Conservation (phyloP, 202 grass and related monocot genomes). For the Schoenoplectus triqueter region DNA sequence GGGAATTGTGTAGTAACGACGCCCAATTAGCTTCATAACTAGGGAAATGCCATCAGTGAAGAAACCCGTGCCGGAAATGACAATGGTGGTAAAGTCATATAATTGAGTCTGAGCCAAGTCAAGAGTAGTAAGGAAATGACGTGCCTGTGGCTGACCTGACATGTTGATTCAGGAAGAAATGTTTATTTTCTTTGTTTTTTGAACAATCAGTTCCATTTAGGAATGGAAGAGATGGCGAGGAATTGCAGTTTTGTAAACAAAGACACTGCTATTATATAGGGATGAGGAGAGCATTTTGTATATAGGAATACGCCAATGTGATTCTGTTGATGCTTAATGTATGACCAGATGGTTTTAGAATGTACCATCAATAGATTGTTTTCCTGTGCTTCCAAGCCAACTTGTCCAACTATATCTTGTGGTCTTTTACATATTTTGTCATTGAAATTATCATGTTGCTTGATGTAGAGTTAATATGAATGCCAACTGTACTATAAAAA, state of each 20-base stretch:
- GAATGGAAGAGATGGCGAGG: neutral
- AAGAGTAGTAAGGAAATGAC: constrained; percentile 69
- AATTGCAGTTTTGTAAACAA: neutral
- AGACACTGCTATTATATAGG: neutral
- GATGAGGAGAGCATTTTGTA: neutral
- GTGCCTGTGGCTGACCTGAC: constrained; percentile 28
- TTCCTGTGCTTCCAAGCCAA: constrained; percentile 11
- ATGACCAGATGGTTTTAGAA: constrained; percentile 12
- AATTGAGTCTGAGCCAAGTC: constrained; percentile 70
- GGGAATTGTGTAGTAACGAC: too few relatives aligned
- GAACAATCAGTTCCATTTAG: neutral
- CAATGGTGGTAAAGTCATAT: constrained; percentile 54
- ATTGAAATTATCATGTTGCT: neutral
- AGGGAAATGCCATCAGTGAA: too few relatives aligned
- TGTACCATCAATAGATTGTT: constrained; percentile 9
- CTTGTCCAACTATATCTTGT: constrained; percentile 15
- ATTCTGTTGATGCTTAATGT: constrained; percentile 9
- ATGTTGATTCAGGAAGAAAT: constrained; percentile 10
- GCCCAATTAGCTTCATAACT: too few relatives aligned
- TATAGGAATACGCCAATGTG: constrained; percentile 7
- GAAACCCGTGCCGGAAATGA: too few relatives aligned
- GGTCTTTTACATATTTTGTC: neutral
- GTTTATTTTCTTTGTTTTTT: neutral
- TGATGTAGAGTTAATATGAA: neutral
- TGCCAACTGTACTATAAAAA: neutral